These are phyloP conservation scores for Flaveria bidentis DNA, from an alignment of 129 eudicot genomes.

Conservation along the genomic window DNA sequence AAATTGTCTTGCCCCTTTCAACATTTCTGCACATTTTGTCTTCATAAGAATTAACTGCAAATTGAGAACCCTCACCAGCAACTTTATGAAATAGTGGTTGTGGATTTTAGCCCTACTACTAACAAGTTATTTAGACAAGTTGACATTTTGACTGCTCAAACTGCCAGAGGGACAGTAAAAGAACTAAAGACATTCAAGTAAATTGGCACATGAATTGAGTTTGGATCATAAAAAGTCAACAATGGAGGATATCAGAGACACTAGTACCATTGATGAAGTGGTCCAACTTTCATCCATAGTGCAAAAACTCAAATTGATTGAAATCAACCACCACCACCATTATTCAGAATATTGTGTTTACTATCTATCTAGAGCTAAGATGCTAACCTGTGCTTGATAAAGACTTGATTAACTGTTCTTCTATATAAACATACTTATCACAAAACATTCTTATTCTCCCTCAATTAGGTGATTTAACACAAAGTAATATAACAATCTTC, in stretches of 20 bases:
- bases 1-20: constrained; percentile 7
- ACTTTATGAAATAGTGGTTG: background rate
- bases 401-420: constrained; percentile 26
- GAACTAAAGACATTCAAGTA: constrained; percentile 6
- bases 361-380: constrained; percentile 30
- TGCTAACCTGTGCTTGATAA: constrained; percentile 29
- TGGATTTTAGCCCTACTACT: background rate
- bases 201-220: constrained; percentile 22
- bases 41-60: constrained; percentile 4
- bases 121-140: background rate
- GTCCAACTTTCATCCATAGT: constrained; percentile 44
- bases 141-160: background rate
- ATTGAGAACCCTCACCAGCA: background rate
- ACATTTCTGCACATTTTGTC: constrained; percentile 12
- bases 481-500: background rate
- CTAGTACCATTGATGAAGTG: constrained; percentile 32
- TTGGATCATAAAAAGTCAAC: constrained; percentile 19
- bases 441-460: constrained; percentile 7
- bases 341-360: constrained; percentile 22
- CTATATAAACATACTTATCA: background rate
- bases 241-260: constrained; percentile 31
- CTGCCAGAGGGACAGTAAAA: constrained; percentile 7
- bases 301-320: constrained; percentile 34
- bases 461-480: background rate
- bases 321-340: constrained; percentile 41